phyloP scores from a whole-genome alignment of 306 rosid species.

The Purshia tridentata region DNA sequence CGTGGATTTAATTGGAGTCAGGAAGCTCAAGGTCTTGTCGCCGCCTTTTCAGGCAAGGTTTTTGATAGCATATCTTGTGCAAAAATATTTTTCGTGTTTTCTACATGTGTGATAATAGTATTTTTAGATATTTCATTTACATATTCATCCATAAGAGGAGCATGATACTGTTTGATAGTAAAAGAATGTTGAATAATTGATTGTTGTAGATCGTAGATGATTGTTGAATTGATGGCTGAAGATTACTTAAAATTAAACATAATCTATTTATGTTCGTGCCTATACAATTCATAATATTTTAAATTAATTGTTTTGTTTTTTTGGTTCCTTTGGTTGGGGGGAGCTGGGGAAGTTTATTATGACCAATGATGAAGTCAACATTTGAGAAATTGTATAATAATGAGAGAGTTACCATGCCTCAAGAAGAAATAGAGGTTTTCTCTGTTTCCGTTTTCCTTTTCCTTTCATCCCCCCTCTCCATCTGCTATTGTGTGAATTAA shows the following conservation, averaged over 20 bases:
- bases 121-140: neutral
- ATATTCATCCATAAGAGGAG: neutral
- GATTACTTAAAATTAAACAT: neutral
- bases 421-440: neutral
- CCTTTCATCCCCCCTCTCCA: neutral
- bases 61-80: neutral
- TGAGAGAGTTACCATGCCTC: neutral
- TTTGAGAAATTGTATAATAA: neutral
- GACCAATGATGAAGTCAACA: neutral
- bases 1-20: conserved; percentile 73
- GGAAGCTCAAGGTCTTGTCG: conserved; percentile 59
- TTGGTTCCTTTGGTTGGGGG: neutral
- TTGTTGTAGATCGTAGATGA: neutral
- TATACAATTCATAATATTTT: neutral
- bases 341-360: neutral
- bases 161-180: neutral
- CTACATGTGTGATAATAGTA: neutral
- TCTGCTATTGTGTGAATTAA: neutral
- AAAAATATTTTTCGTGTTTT: neutral
- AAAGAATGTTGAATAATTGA: neutral
- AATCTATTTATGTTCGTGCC: neutral
- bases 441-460: neutral
- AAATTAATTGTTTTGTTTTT: neutral
- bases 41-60: conserved; percentile 83
- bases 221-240: neutral